Conservation (phyloP, 495 filamentous ascomycete species). For the Lasiosphaeria ovina region DNA sequence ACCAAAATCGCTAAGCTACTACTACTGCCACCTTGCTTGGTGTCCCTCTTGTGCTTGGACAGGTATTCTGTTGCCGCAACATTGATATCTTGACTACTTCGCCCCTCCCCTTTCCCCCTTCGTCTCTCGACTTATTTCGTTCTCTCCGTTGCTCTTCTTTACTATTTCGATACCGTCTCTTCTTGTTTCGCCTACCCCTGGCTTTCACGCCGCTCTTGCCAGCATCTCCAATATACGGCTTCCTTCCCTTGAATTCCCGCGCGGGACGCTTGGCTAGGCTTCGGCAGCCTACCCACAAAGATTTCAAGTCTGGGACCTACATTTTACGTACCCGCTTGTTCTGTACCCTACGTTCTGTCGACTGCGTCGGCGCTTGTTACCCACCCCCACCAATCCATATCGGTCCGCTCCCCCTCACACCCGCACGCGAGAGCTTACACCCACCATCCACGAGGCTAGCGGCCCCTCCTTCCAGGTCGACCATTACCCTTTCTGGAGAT, state of each 20-base stretch:
- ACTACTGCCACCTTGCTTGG: not conserved
- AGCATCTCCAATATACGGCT: slow-evolving; percentile 4
- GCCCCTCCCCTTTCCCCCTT: slow-evolving; percentile 2
- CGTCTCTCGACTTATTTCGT: not conserved
- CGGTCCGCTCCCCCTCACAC: slow-evolving; percentile 14
- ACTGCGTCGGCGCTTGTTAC: slow-evolving; percentile 21
- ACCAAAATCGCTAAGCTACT: not conserved
- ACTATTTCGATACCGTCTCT: slow-evolving; percentile 5
- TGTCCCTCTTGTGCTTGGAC: not conserved
- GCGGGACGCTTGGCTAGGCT: not conserved
- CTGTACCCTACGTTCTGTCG: not conserved
- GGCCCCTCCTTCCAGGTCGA: slow-evolving; percentile 20
- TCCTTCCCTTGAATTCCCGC: slow-evolving; percentile 8
- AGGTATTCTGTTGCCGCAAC: slow-evolving; percentile 13
- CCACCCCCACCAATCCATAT: not conserved
- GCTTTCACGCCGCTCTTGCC: not conserved
- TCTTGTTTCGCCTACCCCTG: not conserved
- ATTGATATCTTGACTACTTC: slow-evolving; percentile 21
- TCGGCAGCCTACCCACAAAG: not conserved
- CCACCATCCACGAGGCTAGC: slow-evolving; percentile 24
- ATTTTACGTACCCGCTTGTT: no score
- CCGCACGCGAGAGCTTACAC: slow-evolving; percentile 12
- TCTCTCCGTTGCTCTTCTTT: not conserved
- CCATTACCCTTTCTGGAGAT: slow-evolving; percentile 4
- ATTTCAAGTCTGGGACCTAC: not conserved